Percentiles rank a stretch among this genome's conserved stretches.
Conservation (phyloP, 805 yeast species). For the Danielozyma ontarioensis region DNA sequence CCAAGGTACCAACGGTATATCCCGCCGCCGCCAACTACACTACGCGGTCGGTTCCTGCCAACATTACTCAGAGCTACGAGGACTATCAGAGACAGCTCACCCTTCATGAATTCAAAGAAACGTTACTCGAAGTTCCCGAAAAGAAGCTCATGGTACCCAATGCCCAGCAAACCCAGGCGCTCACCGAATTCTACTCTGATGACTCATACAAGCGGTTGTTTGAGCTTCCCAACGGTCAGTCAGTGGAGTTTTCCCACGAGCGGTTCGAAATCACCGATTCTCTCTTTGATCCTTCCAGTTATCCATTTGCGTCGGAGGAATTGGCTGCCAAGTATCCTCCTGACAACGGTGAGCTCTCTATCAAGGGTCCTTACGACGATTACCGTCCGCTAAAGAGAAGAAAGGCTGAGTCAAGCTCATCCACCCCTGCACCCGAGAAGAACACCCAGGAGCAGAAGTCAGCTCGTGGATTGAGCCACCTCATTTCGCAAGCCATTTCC, state of each 20-base stretch:
- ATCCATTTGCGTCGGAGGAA: conserved; percentile 23
- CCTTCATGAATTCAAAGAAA: conserved; percentile 72
- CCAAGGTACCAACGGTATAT: conserved; percentile 34
- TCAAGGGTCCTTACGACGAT: conserved; percentile 49
- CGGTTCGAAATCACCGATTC: conserved; percentile 65
- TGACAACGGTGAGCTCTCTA: conserved; percentile 48
- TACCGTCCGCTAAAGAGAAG: conserved; percentile 70
- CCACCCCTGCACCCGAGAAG: conserved; percentile 17
- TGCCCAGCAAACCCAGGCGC: conserved; percentile 13
- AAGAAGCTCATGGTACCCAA: conserved; percentile 17
- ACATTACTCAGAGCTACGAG: conserved; percentile 46
- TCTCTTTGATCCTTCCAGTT: conserved; percentile 58
- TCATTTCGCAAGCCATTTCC: conserved; percentile 51
- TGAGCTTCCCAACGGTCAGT: conserved; percentile 76
- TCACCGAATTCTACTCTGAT: conserved; percentile 22
- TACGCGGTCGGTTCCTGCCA: conserved; percentile 17
- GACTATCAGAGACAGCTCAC: conserved; percentile 52
- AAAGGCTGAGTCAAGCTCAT: conserved; percentile 34
- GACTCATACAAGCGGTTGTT: conserved; percentile 41
- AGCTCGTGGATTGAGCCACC: conserved; percentile 50
- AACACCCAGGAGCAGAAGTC: conserved; percentile 2
- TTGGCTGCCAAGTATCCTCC: conserved; percentile 24
- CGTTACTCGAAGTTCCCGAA: conserved; percentile 53
- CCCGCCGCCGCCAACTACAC: conserved; percentile 24
- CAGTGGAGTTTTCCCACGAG: conserved; percentile 53